A percentile compares a stretch with the other conserved stretches of the same genome.
Evolutionary conservation across 192 early-diverging fungal species (phyloP).

Genomic region (Bifiguratus adelaidae): DNA sequence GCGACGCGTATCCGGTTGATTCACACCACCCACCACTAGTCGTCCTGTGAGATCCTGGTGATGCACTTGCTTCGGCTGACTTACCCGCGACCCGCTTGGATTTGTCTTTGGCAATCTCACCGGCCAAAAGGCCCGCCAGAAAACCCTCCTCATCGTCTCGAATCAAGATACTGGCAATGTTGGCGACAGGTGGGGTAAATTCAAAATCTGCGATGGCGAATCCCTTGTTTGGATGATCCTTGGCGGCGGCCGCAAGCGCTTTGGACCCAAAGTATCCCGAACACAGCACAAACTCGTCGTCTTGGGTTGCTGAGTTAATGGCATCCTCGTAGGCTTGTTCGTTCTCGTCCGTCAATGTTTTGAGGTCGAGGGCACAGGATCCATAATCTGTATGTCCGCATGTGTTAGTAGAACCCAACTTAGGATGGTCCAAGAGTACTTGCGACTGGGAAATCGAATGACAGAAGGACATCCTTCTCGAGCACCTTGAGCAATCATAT

Average conservation of each 20-base stretch:
- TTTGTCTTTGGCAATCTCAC: constrained; percentile 16
- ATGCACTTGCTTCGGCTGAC: background rate
- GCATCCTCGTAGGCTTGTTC: constrained; percentile 12
- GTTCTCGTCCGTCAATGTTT: constrained; percentile 13
- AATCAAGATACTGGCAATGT: constrained; percentile 24
- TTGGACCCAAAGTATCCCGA: constrained; percentile 20
- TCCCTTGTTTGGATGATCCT: constrained; percentile 13
- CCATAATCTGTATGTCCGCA: constrained; percentile 8
- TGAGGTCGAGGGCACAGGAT: constrained; percentile 8
- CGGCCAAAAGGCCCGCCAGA: constrained; percentile 20
- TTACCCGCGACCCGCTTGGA: constrained; percentile 22
- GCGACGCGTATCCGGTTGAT: constrained; percentile 18
- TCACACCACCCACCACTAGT: constrained; percentile 22
- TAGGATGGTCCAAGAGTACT: background rate
- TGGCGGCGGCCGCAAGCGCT: constrained; percentile 16
- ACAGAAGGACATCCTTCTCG: constrained; percentile 11
- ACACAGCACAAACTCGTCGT: constrained; percentile 21
- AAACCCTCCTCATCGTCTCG: constrained; percentile 25
- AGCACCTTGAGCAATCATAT: constrained; percentile 15
- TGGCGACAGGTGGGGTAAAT: constrained; percentile 19
- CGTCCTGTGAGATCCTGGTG: background rate
- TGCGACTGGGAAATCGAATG: constrained; percentile 2
- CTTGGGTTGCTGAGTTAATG: constrained; percentile 8
- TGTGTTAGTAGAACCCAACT: background rate
- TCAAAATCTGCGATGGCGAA: constrained; percentile 26